A percentile compares a stretch with the other conserved stretches of the same genome.
Conservation (phyloP, 345 rosid species). For the Salix koriyanagi region DNA sequence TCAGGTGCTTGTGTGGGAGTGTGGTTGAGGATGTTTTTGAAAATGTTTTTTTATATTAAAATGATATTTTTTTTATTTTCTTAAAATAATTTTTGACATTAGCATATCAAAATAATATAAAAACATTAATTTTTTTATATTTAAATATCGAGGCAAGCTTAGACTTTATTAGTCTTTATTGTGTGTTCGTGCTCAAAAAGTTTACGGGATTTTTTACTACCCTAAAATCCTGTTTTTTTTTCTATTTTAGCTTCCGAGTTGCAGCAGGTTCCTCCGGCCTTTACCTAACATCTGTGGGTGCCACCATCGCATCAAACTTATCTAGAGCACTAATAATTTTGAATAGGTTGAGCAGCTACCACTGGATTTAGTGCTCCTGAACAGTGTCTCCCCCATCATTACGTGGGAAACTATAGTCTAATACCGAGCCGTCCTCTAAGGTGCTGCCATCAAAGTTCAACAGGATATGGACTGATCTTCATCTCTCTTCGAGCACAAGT, state of each 20-base stretch:
- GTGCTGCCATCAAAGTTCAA: neutral
- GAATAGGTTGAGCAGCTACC: neutral
- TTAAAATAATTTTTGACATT: too few relatives aligned
- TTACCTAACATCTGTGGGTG: neutral
- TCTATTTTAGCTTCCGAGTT: too few relatives aligned
- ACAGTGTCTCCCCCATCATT: neutral
- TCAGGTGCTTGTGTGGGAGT: accelerated
- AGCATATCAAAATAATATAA: too few relatives aligned
- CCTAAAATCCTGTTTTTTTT: too few relatives aligned
- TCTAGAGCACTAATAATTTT: neutral
- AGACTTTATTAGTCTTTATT: neutral
- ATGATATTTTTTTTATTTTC: too few relatives aligned
- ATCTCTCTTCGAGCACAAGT: too few relatives aligned
- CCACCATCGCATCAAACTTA: neutral
- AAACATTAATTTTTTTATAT: too few relatives aligned
- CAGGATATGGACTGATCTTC: too few relatives aligned
- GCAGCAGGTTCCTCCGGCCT: neutral
- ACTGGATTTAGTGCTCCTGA: neutral
- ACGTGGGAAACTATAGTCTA: neutral
- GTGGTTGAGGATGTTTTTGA: too few relatives aligned
- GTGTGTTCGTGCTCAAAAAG: neutral
- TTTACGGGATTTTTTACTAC: neutral
- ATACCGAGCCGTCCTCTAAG: neutral
- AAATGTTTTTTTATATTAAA: too few relatives aligned
- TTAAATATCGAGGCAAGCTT: neutral